A percentile compares a stretch with the other conserved stretches of the same genome.
These are phyloP conservation scores for Hemisphaericaspora subhashii DNA, from an alignment of 1,139 yeast species.

Conservation along the genomic window DNA sequence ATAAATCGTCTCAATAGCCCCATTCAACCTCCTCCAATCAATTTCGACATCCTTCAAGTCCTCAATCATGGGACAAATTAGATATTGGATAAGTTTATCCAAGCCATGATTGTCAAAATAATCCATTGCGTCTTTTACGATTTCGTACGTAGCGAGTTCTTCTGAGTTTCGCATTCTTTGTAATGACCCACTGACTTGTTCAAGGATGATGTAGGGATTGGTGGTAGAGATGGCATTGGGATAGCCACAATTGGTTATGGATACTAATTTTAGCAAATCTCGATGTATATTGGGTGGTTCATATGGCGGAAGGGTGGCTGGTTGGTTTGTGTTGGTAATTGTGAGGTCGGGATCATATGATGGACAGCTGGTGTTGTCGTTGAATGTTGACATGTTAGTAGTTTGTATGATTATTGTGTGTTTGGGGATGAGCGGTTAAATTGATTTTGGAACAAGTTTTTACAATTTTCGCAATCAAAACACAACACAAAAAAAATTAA, in stretches of 20 bases:
- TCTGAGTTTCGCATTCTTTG: not conserved
- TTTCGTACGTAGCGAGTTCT: not conserved
- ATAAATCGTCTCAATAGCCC: slow-evolving; percentile 3
- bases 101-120: not conserved
- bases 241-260: not conserved
- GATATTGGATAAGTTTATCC: not conserved
- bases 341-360: not conserved
- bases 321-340: not conserved
- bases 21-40: not conserved
- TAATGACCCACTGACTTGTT: too few relatives aligned
- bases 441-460: too few relatives aligned
- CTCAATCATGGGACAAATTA: not conserved
- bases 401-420: too few relatives aligned
- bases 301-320: not conserved
- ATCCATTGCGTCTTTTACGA: not conserved
- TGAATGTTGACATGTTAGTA: too few relatives aligned
- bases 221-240: not conserved
- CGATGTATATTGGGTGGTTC: not conserved
- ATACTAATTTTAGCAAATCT: not conserved
- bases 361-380: not conserved
- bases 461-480: too few relatives aligned
- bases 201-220: too few relatives aligned
- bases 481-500: too few relatives aligned
- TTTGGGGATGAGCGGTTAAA: too few relatives aligned
- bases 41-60: not conserved